Evolutionary conservation across 2,329 filamentous ascomycete genomes (phyloP).

Genomic region (Chaetomium sp.): DNA sequence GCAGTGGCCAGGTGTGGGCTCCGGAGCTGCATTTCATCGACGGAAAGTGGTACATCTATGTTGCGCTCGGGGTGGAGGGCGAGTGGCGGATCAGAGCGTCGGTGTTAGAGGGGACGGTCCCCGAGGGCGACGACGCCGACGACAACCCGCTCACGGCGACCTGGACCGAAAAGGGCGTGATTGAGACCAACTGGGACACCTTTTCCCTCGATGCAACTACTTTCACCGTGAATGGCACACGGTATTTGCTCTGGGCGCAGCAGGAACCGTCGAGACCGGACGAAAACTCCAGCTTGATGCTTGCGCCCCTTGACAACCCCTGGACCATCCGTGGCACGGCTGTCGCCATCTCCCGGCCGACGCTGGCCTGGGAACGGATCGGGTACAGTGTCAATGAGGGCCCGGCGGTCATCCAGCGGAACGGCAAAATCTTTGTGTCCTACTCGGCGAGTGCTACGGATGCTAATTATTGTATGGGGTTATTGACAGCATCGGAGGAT

Average conservation of each 20-base stretch:
- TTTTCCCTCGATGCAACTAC: slow-evolving; percentile 28
- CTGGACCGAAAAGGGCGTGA: slow-evolving; percentile 27
- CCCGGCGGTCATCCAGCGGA: slow-evolving; percentile 16
- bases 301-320: slow-evolving; percentile 25
- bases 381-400: slow-evolving; percentile 24
- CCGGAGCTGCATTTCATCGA: slow-evolving; percentile 47
- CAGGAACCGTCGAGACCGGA: slow-evolving; percentile 21
- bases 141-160: slow-evolving; percentile 24
- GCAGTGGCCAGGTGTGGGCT: slow-evolving; percentile 44
- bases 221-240: slow-evolving; percentile 25
- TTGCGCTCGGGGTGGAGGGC: slow-evolving; percentile 29
- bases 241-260: slow-evolving; percentile 29
- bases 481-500: slow-evolving; percentile 19
- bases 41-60: slow-evolving; percentile 48
- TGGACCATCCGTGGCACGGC: slow-evolving; percentile 25
- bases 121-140: background rate
- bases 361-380: slow-evolving; percentile 18
- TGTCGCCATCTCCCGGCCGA: slow-evolving; percentile 18
- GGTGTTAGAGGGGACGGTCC: slow-evolving; percentile 26
- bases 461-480: slow-evolving; percentile 27
- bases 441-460: slow-evolving; percentile 24
- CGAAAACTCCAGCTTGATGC: slow-evolving; percentile 24
- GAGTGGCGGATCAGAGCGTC: slow-evolving; percentile 25
- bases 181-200: slow-evolving; percentile 27
- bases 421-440: slow-evolving; percentile 20